phyloP scores from a whole-genome alignment of 306 rosid species.

The Trifolium fragiferum region DNA sequence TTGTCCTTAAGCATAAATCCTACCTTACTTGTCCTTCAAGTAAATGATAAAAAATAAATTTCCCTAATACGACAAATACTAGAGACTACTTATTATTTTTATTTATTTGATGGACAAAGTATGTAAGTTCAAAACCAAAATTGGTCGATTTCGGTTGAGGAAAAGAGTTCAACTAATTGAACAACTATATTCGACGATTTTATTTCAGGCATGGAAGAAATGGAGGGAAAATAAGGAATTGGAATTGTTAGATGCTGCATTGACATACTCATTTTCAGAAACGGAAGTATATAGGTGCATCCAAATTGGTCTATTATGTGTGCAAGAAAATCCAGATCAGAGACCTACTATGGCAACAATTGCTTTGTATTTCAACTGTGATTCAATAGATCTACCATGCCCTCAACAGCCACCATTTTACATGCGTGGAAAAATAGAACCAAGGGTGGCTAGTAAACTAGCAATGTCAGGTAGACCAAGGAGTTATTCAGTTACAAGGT shows the following conservation, averaged over 20 bases:
- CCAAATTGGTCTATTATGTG: constrained; percentile 41
- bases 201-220: constrained; percentile 43
- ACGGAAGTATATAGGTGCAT: constrained; percentile 34
- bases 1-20: background rate
- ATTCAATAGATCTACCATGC: constrained; percentile 30
- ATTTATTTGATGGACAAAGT: background rate
- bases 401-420: constrained; percentile 42
- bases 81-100: too few relatives aligned
- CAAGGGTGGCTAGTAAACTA: constrained; percentile 17
- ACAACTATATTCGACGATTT: background rate
- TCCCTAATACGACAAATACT: too few relatives aligned
- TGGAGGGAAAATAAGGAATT: constrained; percentile 32
- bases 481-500: constrained; percentile 13
- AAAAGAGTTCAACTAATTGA: background rate
- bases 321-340: constrained; percentile 41
- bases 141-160: background rate
- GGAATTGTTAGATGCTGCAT: constrained; percentile 39
- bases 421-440: constrained; percentile 35
- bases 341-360: constrained; percentile 43
- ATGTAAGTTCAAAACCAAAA: background rate
- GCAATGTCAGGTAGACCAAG: background rate
- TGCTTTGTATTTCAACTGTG: constrained; percentile 41
- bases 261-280: constrained; percentile 33
- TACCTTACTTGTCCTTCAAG: background rate
- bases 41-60: background rate